Evolutionary conservation across 768 basidiomycete genomes (phyloP).

Genomic region (Myochromella boudieri): DNA sequence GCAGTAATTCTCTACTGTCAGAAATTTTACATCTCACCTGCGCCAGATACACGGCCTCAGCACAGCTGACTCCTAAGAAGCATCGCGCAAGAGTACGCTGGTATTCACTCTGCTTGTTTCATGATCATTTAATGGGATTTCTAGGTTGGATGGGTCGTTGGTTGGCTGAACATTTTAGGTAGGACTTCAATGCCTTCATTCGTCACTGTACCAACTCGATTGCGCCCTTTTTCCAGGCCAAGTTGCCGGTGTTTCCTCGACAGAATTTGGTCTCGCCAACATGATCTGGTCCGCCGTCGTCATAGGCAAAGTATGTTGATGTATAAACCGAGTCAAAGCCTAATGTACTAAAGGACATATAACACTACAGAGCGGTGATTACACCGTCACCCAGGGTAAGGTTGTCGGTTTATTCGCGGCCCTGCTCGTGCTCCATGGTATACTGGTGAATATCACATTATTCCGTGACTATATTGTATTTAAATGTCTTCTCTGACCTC

Average conservation of each 20-base stretch:
- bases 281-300: slow-evolving; percentile 82
- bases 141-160: slow-evolving; percentile 75
- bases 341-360: too few relatives aligned
- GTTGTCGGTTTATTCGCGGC: slow-evolving; percentile 77
- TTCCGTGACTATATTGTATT: not conserved
- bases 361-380: slow-evolving; percentile 47
- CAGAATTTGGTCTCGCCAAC: slow-evolving; percentile 76
- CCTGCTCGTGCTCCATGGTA: slow-evolving; percentile 75
- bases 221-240: slow-evolving; percentile 46
- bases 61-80: slow-evolving; percentile 63
- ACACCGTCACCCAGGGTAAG: slow-evolving; percentile 66
- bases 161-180: slow-evolving; percentile 84
- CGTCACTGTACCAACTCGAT: not conserved
- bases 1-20: not conserved
- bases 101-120: not conserved
- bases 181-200: slow-evolving; percentile 11
- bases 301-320: slow-evolving; percentile 46
- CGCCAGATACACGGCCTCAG: slow-evolving; percentile 74
- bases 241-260: slow-evolving; percentile 83
- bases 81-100: slow-evolving; percentile 58
- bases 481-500: slow-evolving; percentile 5
- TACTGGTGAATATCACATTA: slow-evolving; percentile 44
- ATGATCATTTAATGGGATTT: not conserved
- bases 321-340: too few relatives aligned
- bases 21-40: not conserved